Evolutionary conservation across 108 stramenopile species (phyloP), one percentile per base, ranked within the genome.

Genomic region (Bacterosira constricta): DNA sequence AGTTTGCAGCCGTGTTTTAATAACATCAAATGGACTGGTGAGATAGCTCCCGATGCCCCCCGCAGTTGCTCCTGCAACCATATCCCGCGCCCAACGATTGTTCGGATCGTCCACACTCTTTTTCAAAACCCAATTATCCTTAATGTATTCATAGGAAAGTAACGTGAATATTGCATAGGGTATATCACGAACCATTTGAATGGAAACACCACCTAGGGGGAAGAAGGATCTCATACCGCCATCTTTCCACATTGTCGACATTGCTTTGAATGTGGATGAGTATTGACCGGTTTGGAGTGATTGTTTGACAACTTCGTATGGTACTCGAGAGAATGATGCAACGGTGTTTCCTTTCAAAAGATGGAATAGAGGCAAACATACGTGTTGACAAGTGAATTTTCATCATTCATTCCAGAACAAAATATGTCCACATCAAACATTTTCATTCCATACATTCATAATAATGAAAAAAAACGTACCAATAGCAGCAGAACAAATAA

Each of bases 241-340:
- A 42, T 46, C 61, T 9, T 21, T 39, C 55, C 84, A 80, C 84
- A 93, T 91, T 45, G 71, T 60, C 8, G 60, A 57, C 15, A 96
- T 42, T 15, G 95, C 94, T 27, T 88, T 66, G 38, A 69, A 60
- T 7, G 92, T 89, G 34, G 80, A 81, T 29, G 78, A 65, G 78
- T 97, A 96, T 25, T 75, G 78, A 31, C 90, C 91, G 0, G 95
- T 94, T 78, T 98, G 97, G 21, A 98, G 81, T 45, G 92, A 83
- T 73, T 97, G 96, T 71, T 98, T 98, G 11, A 97, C 86, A 8
- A 97, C 96, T 70, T 98, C 97, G 74, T 97, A 97, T 11, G 97
- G 97, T n/a, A 97, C 96, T 20, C 97, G 77, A 1, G 95, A 95
- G 62, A 93, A 88, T 23, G 84, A 84, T 10, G 97, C 97, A 50